Evolutionary conservation across 1,284 basidiomycete species (phyloP).

Genomic region (Stereum hirsutum): DNA sequence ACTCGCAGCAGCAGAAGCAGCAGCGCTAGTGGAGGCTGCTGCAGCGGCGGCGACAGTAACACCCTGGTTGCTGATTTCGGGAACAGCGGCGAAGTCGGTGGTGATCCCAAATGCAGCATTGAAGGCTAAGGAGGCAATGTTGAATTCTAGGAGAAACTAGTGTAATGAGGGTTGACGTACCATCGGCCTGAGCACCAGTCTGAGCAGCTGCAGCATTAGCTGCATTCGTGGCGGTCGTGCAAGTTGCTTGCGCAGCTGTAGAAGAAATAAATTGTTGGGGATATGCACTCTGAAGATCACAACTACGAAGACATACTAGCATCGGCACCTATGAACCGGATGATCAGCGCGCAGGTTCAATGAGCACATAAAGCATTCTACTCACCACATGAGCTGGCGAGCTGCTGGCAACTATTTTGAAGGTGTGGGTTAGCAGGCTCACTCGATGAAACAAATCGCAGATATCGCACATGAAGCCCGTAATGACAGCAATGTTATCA

Average conservation of each 20-base stretch:
- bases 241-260: conserved; percentile 38
- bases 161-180: not conserved
- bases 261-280: too few relatives aligned
- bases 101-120: conserved; percentile 23
- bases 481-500: conserved; percentile 45
- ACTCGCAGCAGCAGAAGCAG: not conserved
- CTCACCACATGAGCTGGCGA: conserved; percentile 41
- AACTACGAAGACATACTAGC: too few relatives aligned
- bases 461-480: conserved; percentile 45
- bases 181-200: conserved; percentile 45
- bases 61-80: conserved; percentile 17
- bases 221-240: conserved; percentile 32
- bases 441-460: too few relatives aligned
- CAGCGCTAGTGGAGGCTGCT: not conserved
- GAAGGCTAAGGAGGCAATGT: conserved; percentile 13
- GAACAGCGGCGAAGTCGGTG: conserved; percentile 19
- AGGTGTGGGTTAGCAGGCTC: too few relatives aligned
- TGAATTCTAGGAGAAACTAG: not conserved
- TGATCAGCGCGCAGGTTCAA: too few relatives aligned
- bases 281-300: too few relatives aligned
- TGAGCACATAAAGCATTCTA: too few relatives aligned
- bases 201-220: conserved; percentile 29
- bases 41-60: conserved; percentile 3
- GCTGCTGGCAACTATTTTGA: too few relatives aligned
- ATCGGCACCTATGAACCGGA: too few relatives aligned